Percentiles rank a stretch among this genome's conserved stretches.
Conservation (phyloP, 768 basidiomycete genomes). For the Leccinum broughii region DNA sequence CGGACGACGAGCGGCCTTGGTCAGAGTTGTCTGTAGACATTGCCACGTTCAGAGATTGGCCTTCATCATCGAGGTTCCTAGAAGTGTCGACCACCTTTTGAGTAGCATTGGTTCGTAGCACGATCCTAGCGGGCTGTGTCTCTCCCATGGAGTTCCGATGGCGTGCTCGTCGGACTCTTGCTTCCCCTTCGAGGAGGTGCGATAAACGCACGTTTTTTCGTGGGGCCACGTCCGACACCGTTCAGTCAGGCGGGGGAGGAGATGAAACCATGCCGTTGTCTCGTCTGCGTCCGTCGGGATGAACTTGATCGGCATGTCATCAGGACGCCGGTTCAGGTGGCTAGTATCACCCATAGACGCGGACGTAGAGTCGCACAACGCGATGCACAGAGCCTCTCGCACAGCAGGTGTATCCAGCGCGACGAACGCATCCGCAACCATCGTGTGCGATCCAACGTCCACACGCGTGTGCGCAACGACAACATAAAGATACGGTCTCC, state of each 20-base stretch:
- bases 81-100: constrained; percentile 71
- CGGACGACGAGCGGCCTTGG: constrained; percentile 35
- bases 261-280: constrained; percentile 45
- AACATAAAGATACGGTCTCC: constrained; percentile 38
- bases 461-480: constrained; percentile 46
- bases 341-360: too few relatives aligned
- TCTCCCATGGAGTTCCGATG: constrained; percentile 31
- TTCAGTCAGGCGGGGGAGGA: constrained; percentile 53
- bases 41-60: constrained; percentile 79
- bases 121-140: constrained; percentile 56
- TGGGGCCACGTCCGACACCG: constrained; percentile 57
- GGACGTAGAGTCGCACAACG: not conserved
- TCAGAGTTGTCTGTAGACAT: constrained; percentile 34
- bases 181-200: constrained; percentile 24
- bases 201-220: constrained; percentile 37
- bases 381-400: not conserved
- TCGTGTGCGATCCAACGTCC: constrained; percentile 43
- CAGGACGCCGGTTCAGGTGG: not conserved
- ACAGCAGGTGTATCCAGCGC: constrained; percentile 33
- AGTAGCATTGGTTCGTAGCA: constrained; percentile 88
- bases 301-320: constrained; percentile 9
- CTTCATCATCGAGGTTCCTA: constrained; percentile 80
- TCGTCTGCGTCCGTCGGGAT: constrained; percentile 19
- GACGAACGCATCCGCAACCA: constrained; percentile 50
- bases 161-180: constrained; percentile 17